These are phyloP conservation scores for Flueggea neowawraea DNA, from an alignment of 441 rosid species.

Conservation along the genomic window DNA sequence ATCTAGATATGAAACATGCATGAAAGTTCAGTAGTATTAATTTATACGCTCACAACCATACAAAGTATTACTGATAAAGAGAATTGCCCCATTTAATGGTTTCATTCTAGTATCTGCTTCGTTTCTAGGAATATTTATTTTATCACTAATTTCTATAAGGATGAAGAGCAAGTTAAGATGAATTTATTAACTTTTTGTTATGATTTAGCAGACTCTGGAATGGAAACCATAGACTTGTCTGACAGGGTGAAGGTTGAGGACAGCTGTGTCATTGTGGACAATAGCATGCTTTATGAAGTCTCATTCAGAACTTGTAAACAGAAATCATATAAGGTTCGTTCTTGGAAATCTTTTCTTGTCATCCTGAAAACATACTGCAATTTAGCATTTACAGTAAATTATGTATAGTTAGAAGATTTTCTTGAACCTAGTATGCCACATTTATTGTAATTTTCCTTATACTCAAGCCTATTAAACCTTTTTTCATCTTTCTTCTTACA, in stretches of 20 bases:
- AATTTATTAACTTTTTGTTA: slow-evolving; percentile 9
- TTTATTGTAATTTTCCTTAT: background rate
- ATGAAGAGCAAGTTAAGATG: slow-evolving; percentile 30
- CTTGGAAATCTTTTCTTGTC: background rate
- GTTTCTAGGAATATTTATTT: background rate
- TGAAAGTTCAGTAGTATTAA: background rate
- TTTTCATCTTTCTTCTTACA: slow-evolving; percentile 13
- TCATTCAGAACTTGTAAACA: slow-evolving; percentile 36
- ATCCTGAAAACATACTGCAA: background rate
- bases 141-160: slow-evolving; percentile 13
- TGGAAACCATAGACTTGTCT: slow-evolving; percentile 49
- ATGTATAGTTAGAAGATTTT: no score
- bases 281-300: slow-evolving; percentile 45
- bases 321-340: slow-evolving; percentile 65
- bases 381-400: no score
- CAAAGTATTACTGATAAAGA: no score
- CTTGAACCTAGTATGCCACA: no score
- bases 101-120: no score
- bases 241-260: slow-evolving; percentile 40
- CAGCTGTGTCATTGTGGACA: slow-evolving; percentile 31
- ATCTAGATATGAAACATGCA: background rate
- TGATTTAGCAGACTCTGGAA: slow-evolving; percentile 22
- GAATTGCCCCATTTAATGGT: no score
- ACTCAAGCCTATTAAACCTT: background rate
- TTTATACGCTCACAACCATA: no score